Base-by-base conservation (phyloP, 192 early-diverging fungal genomes). In the Spinellus fusiger region DNA sequence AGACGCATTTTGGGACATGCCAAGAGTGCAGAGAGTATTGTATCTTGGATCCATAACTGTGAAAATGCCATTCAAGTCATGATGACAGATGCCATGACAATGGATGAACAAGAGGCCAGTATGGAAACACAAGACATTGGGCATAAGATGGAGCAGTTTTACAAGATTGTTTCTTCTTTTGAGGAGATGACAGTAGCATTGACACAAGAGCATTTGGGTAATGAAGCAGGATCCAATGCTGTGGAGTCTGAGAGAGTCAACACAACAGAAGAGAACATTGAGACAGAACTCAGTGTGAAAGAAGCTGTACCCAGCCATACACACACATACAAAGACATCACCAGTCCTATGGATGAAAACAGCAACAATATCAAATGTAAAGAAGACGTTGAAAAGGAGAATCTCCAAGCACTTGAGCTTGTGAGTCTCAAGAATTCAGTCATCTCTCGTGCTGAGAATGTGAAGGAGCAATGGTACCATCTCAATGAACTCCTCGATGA, bases 401-500 rank as follows among this genome's bases (percentile, higher is more conserved):
- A 51, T 5, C 6, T 8, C 29, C 4, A 31, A 55, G 1, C 1
- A 20, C 0, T 1, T 3, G 31, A 7, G 15, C 4, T 37, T 55
- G 15, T 16, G 2, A n/a, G 20, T 5, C 27, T 55, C 7, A 9
- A 20, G 16, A n/a, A 34, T 9, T 31, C 31, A n/a, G 22, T 37
- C 2, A 23, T 37, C 1, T 8, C 7, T 3, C n/a, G 26, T 20
- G 18, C 49, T 1, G 25, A 27, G 20, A 31, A 40, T 25, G 59
- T 67, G 15, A 46, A 63, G 37, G 48, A 46, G 34, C 55, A 66
- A 20, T 66, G 71, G 59, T 15, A 55, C 15, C 9, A 48, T 4
- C 59, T 34, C 25, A 61, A 64, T 23, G 62, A 65, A 8, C 49
- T 52, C n/a, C 52, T 77, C 32, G 62, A 70, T 46, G 33, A 28